Conservation (phyloP, 805 yeast genomes). For the Candida nonsorbophila region DNA sequence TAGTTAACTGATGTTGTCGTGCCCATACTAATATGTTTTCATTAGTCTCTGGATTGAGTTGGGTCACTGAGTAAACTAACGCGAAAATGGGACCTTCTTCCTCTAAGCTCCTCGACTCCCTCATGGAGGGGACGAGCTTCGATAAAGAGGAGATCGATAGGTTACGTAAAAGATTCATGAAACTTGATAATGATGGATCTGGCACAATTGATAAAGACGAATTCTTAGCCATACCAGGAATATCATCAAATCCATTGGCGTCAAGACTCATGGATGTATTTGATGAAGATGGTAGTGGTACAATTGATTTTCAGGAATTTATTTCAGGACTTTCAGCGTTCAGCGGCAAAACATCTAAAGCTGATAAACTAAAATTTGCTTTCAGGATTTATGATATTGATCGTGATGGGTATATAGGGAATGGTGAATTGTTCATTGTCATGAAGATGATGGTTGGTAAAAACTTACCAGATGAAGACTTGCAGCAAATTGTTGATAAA, state of each 20-base stretch:
- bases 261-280: slow-evolving; percentile 87
- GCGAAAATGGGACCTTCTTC: slow-evolving; percentile 59
- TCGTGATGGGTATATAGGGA: slow-evolving; percentile 89
- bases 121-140: slow-evolving; percentile 80
- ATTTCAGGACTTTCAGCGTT: slow-evolving; percentile 82
- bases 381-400: slow-evolving; percentile 95
- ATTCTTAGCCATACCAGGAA: slow-evolving; percentile 89
- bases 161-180: slow-evolving; percentile 88
- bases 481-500: slow-evolving; percentile 95
- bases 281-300: slow-evolving; percentile 89
- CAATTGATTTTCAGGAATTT: slow-evolving; percentile 93
- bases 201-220: slow-evolving; percentile 91
- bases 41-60: no score
- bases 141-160: slow-evolving; percentile 90
- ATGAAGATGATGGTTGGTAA: slow-evolving; percentile 96
- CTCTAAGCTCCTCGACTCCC: slow-evolving; percentile 57
- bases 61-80: no score
- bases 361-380: slow-evolving; percentile 82
- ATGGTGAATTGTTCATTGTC: slow-evolving; percentile 90
- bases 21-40: no score
- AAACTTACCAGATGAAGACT: slow-evolving; percentile 76
- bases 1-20: no score
- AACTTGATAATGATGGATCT: slow-evolving; percentile 85
- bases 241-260: slow-evolving; percentile 85
- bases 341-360: slow-evolving; percentile 73